phyloP scores from a whole-genome alignment of 73 alveolate species.

The Uronychia setigera region DNA sequence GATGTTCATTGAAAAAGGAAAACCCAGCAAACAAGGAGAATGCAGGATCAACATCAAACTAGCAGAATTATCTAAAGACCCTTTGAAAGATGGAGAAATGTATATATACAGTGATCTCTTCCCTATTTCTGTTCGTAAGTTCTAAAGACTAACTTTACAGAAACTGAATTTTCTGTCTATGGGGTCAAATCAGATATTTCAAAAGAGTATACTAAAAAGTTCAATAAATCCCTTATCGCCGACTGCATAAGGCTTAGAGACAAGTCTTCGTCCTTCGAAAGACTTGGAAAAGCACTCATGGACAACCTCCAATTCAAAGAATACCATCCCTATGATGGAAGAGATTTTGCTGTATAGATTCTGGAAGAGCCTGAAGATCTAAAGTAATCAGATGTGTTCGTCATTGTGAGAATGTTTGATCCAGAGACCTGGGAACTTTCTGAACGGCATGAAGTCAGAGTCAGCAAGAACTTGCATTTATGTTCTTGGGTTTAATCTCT shows the following conservation, averaged over 20 bases:
- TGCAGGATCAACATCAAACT: neutral
- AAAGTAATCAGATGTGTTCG: neutral
- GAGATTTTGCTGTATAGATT: neutral
- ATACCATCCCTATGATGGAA: neutral
- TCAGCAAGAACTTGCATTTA: slow-evolving; percentile 16
- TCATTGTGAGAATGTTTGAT: slow-evolving; percentile 30
- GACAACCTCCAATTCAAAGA: neutral
- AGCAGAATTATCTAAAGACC: neutral
- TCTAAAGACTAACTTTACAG: neutral
- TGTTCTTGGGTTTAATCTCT: neutral
- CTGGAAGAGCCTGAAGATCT: neutral
- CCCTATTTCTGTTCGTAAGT: neutral
- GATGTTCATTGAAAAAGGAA: neutral
- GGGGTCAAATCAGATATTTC: neutral
- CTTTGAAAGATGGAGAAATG: neutral
- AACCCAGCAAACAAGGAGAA: neutral
- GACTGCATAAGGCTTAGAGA: slow-evolving; percentile 3
- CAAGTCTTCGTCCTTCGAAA: neutral
- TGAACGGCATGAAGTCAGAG: slow-evolving; percentile 27
- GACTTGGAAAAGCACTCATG: neutral
- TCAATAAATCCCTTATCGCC: neutral
- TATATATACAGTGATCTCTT: neutral
- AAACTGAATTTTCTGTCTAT: neutral
- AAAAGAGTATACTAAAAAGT: neutral
- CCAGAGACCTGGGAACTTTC: slow-evolving; percentile 53